phyloP scores from a whole-genome alignment of 2,329 filamentous ascomycete species.

The Aspergillus novofumigatus region DNA sequence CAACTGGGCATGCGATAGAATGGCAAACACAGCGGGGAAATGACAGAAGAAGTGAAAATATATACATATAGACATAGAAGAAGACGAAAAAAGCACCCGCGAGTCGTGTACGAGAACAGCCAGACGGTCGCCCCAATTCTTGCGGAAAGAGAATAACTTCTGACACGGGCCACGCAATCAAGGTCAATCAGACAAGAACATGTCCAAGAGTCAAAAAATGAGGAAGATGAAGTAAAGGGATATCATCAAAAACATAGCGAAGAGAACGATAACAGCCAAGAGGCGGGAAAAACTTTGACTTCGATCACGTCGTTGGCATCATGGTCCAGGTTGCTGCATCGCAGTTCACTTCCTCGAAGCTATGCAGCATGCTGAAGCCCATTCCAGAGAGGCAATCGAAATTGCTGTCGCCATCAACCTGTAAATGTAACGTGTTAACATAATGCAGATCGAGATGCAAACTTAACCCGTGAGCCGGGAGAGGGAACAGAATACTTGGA shows the following conservation, averaged over 20 bases:
- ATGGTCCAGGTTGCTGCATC: slow-evolving; percentile 60
- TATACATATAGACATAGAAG: background rate
- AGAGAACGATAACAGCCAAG: slow-evolving; percentile 6
- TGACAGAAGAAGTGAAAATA: background rate
- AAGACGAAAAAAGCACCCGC: background rate
- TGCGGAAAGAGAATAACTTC: background rate
- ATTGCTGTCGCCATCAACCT: slow-evolving; percentile 69
- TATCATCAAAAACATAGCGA: slow-evolving; percentile 1
- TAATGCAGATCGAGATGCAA: background rate
- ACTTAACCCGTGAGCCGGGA: background rate
- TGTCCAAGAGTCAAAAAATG: background rate
- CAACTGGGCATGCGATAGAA: background rate
- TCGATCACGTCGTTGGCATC: slow-evolving; percentile 40
- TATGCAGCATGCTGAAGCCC: slow-evolving; percentile 75
- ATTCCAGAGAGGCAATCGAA: slow-evolving; percentile 71
- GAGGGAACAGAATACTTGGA: background rate
- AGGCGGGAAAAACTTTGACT: slow-evolving; percentile 1
- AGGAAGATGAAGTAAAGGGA: background rate
- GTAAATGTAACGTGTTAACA: slow-evolving; percentile 22
- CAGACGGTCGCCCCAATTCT: background rate
- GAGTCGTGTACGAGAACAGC: background rate
- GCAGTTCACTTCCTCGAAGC: slow-evolving; percentile 75
- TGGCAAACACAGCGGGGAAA: background rate
- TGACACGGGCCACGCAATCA: background rate
- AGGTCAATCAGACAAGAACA: background rate